Evolutionary conservation across 139 green algal species (phyloP).

Genomic region (Tetradesmus obliquus): DNA sequence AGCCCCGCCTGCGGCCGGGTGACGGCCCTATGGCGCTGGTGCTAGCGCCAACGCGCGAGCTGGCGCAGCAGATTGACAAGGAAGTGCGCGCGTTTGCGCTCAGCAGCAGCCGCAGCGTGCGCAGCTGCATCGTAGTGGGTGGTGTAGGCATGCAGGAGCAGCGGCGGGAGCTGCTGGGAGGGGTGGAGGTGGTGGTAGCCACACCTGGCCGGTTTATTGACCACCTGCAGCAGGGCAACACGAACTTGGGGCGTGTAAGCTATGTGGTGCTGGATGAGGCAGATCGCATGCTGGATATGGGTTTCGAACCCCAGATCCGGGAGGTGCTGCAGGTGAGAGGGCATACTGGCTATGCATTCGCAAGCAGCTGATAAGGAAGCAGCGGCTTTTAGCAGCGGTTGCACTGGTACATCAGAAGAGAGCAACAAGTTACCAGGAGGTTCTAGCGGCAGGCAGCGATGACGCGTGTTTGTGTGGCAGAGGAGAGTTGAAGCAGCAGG

Average conservation of each 20-base stretch:
- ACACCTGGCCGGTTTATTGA: constrained; percentile 93
- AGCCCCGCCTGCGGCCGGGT: constrained; percentile 69
- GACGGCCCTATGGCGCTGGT: constrained; percentile 97
- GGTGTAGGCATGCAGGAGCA: constrained; percentile 82
- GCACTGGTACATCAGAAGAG: neutral
- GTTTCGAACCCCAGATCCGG: constrained; percentile 95
- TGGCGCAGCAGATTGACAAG: constrained; percentile 99
- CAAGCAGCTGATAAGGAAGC: neutral
- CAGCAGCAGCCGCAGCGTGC: constrained; percentile 69
- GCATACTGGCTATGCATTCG: constrained; percentile 34
- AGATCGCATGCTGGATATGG: constrained; percentile 98
- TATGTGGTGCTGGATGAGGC: constrained; percentile 96
- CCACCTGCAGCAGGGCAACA: constrained; percentile 85
- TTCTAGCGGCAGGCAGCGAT: neutral
- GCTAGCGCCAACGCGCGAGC: constrained; percentile 97
- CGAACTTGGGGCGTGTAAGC: constrained; percentile 76
- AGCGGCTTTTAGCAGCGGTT: neutral
- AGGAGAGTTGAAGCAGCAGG: neutral
- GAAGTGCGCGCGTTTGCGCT: constrained; percentile 88
- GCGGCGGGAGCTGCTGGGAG: constrained; percentile 79
- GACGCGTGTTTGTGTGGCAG: no score
- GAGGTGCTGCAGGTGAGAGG: constrained; percentile 61
- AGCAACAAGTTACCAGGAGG: neutral
- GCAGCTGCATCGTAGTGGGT: constrained; percentile 75
- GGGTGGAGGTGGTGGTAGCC: constrained; percentile 87